These are phyloP conservation scores for Candida neerlandica DNA, from an alignment of 1,139 yeast species.

Conservation along the genomic window DNA sequence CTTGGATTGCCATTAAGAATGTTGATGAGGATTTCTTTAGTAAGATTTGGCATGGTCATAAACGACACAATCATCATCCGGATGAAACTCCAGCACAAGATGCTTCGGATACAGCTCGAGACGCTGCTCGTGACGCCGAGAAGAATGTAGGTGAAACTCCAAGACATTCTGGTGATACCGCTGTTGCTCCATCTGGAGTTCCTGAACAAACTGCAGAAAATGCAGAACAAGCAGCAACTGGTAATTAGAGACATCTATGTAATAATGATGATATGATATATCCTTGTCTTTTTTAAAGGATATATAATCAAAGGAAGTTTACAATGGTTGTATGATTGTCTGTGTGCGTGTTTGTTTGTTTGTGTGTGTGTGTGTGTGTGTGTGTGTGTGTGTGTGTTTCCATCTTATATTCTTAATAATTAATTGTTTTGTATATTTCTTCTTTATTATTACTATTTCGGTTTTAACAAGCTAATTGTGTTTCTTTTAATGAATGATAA, in stretches of 20 bases:
- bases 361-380: too few relatives aligned
- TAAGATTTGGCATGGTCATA: constrained; percentile 22
- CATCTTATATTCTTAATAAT: too few relatives aligned
- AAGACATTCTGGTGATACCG: constrained; percentile 41
- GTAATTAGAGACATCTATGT: not conserved
- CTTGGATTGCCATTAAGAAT: constrained; percentile 31
- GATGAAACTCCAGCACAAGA: not conserved
- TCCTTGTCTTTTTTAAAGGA: too few relatives aligned
- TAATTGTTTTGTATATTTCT: too few relatives aligned
- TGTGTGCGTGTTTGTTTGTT: too few relatives aligned
- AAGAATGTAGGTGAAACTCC: constrained; percentile 32
- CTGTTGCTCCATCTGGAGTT: constrained; percentile 25
- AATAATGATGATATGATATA: too few relatives aligned
- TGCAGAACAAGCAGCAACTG: not conserved
- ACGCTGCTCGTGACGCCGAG: constrained; percentile 21
- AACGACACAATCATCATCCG: constrained; percentile 7
- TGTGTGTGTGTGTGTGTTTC: too few relatives aligned
- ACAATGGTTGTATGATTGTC: too few relatives aligned
- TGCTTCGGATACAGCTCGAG: too few relatives aligned
- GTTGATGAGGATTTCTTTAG: constrained; percentile 36
- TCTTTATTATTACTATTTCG: too few relatives aligned
- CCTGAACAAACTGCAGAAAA: constrained; percentile 7
- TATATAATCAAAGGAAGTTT: too few relatives aligned
- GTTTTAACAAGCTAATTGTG: too few relatives aligned
- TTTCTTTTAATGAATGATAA: not conserved